phyloP scores from a whole-genome alignment of 73 alveolate genomes.

The Stentor roeselii region DNA sequence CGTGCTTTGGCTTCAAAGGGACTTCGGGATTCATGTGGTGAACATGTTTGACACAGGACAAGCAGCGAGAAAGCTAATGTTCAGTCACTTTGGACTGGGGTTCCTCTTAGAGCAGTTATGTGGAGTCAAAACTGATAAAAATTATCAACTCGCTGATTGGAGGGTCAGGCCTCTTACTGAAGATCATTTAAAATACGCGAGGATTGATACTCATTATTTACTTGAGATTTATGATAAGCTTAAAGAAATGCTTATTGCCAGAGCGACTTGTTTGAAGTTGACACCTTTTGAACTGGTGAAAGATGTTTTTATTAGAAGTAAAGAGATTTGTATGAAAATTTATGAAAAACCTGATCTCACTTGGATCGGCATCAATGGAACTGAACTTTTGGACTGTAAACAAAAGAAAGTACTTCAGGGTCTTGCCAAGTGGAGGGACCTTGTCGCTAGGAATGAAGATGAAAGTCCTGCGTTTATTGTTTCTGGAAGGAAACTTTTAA shows the following conservation, averaged over 20 bases:
- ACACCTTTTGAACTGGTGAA: neutral
- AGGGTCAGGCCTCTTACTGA: constrained; percentile 83
- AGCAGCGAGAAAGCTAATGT: constrained; percentile 71
- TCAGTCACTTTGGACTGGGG: constrained; percentile 61
- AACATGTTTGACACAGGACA: constrained; percentile 92
- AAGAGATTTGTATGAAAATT: neutral
- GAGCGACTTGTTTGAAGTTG: neutral
- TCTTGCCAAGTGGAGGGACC: constrained; percentile 13
- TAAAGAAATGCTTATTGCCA: constrained; percentile 44
- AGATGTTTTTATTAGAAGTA: neutral
- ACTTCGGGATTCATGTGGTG: constrained; percentile 83
- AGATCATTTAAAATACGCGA: constrained; percentile 92
- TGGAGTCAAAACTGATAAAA: constrained; percentile 87
- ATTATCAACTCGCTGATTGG: constrained; percentile 97
- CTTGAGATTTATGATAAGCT: constrained; percentile 88
- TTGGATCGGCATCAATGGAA: neutral
- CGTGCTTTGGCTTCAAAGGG: constrained; percentile 93
- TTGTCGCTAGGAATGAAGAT: constrained; percentile 8
- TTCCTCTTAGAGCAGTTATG: constrained; percentile 61
- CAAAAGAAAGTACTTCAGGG: neutral
- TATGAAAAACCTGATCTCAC: constrained; percentile 9
- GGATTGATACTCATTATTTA: constrained; percentile 95
- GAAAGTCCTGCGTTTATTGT: constrained; percentile 11
- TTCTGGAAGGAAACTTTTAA: neutral
- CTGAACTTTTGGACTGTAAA: neutral